Evolutionary conservation across 208 protist genomes (phyloP).

Genomic region (Acanthamoeba lenticulata): DNA sequence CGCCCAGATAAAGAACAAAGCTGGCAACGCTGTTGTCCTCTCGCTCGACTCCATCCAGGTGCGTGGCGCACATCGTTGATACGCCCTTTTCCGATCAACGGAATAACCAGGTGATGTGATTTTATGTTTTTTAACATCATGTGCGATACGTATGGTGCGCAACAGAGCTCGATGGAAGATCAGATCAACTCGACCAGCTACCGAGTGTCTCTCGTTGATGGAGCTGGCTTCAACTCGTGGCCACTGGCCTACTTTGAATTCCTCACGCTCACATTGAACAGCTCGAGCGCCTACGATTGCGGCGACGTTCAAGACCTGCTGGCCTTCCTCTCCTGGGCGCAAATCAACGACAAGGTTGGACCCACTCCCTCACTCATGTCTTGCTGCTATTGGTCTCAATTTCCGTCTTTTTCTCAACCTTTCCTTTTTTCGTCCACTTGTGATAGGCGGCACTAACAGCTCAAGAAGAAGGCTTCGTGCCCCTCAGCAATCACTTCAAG

Average conservation of each 20-base stretch:
- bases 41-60: background rate
- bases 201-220: background rate
- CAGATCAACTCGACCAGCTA: background rate
- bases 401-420: no score
- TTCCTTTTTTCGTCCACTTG: no score
- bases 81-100: no score
- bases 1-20: background rate
- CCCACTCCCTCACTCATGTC: background rate
- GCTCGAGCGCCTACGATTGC: background rate
- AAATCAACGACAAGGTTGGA: constrained; percentile 24
- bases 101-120: no score
- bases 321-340: background rate
- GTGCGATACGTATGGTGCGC: no score
- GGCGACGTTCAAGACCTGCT: background rate
- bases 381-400: no score
- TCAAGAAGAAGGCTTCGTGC: background rate
- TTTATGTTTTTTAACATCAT: no score
- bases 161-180: background rate
- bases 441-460: no score
- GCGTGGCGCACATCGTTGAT: no score
- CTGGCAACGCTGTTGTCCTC: background rate
- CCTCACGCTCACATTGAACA: background rate
- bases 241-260: background rate
- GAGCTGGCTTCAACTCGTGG: background rate
- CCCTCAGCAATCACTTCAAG: background rate